These are phyloP conservation scores for cucumber (Cucumis sativus) DNA, from an alignment of 306 rosid genomes.

Conservation along the genomic window DNA sequence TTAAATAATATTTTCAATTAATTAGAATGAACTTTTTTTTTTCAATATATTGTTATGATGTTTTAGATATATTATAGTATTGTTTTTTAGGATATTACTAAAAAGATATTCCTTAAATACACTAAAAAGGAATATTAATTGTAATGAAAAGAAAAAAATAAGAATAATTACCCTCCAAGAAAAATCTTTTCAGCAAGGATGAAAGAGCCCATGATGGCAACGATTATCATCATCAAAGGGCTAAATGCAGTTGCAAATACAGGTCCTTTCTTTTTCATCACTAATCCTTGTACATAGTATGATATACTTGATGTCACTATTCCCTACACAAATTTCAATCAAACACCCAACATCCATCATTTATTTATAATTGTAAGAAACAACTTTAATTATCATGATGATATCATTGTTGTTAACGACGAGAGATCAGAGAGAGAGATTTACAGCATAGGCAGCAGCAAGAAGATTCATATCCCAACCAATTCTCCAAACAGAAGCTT, in stretches of 20 bases:
- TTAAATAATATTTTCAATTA: no score
- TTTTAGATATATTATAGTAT: no score
- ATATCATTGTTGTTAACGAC: background rate
- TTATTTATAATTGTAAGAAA: background rate
- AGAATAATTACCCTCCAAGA: slow-evolving; percentile 56
- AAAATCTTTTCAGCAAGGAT: slow-evolving; percentile 57
- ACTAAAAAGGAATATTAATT: background rate
- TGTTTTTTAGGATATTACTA: no score
- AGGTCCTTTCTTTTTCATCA: slow-evolving; percentile 72
- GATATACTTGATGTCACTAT: slow-evolving; percentile 71
- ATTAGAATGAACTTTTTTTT: no score
- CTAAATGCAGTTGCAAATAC: slow-evolving; percentile 90
- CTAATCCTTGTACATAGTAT: slow-evolving; percentile 76
- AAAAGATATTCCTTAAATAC: background rate
- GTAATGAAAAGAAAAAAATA: background rate
- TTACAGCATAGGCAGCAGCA: slow-evolving; percentile 86
- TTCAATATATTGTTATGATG: no score
- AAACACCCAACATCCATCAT: background rate
- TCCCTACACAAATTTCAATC: slow-evolving; percentile 27
- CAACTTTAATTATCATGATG: background rate
- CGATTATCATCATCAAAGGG: slow-evolving; percentile 91
- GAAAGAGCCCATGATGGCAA: slow-evolving; percentile 68
- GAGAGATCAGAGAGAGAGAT: background rate
- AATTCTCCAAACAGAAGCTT: slow-evolving; percentile 56
- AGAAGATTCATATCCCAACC: slow-evolving; percentile 88